Percentiles rank a stretch among this genome's conserved stretches.
phyloP scores from a whole-genome alignment of 352 stramenopile genomes.

The Peronospora destructor region DNA sequence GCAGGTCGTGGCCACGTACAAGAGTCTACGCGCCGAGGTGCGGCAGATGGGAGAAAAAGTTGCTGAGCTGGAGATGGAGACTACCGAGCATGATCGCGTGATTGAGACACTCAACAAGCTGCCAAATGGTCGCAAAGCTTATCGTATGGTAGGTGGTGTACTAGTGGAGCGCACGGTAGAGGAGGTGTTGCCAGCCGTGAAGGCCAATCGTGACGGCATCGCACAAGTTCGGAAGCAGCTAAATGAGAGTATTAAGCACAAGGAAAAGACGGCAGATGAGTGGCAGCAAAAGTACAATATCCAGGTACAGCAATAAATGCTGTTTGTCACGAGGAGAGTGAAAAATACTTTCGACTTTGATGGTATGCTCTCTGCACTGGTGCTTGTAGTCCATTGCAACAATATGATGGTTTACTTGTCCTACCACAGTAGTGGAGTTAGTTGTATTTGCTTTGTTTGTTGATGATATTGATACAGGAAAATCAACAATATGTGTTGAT shows the following conservation, averaged over 20 bases:
- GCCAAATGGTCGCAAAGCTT: conserved; percentile 81
- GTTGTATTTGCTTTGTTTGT: background rate
- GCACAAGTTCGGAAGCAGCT: conserved; percentile 68
- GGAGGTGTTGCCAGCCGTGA: conserved; percentile 92
- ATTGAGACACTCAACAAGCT: conserved; percentile 73
- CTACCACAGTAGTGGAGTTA: conserved; percentile 10
- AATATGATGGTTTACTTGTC: conserved; percentile 33
- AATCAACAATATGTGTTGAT: background rate
- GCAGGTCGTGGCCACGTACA: conserved; percentile 84
- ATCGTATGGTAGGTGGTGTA: conserved; percentile 93
- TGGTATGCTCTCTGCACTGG: conserved; percentile 3
- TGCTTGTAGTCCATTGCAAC: conserved; percentile 24
- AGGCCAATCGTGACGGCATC: conserved; percentile 72
- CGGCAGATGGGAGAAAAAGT: conserved; percentile 83
- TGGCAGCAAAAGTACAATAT: conserved; percentile 87
- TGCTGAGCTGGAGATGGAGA: conserved; percentile 78
- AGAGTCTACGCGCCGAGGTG: conserved; percentile 76
- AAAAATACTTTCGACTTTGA: too few relatives aligned
- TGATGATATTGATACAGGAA: conserved; percentile 16
- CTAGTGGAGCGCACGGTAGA: conserved; percentile 94
- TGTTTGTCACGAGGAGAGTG: conserved; percentile 6
- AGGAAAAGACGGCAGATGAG: conserved; percentile 74
- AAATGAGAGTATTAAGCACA: conserved; percentile 76
- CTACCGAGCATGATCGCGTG: conserved; percentile 77
- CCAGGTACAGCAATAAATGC: conserved; percentile 60